phyloP scores from a whole-genome alignment of 371 early-diverging fungal genomes.

The Fennellomyces sp. region DNA sequence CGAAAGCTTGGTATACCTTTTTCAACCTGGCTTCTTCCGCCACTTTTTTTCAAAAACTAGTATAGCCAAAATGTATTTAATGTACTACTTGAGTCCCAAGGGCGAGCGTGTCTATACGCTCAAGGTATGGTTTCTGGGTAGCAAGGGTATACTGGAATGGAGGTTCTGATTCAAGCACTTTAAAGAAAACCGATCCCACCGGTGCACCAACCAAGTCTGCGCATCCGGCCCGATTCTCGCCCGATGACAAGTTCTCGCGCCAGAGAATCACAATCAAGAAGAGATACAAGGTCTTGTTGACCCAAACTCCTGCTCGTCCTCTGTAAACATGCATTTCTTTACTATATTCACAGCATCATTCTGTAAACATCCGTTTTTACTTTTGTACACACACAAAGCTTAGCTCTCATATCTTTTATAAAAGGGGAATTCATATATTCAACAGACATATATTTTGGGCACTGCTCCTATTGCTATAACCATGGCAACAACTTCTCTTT shows the following conservation, averaged over 20 bases:
- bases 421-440: too few species aligned
- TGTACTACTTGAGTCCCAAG: conserved; percentile 81
- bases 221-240: conserved; percentile 97
- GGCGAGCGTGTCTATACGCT: conserved; percentile 97
- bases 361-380: background rate
- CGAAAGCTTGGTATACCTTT: too few species aligned
- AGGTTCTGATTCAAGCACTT: too few species aligned
- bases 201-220: conserved; percentile 93
- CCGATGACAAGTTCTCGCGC: conserved; percentile 98
- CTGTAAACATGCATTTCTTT: background rate
- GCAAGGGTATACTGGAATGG: too few species aligned
- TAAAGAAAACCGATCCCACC: conserved; percentile 83
- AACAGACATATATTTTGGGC: too few species aligned
- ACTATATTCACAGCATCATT: too few species aligned
- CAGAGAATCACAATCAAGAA: conserved; percentile 98
- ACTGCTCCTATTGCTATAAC: too few species aligned
- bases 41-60: background rate
- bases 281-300: conserved; percentile 87
- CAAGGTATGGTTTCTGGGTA: conserved; percentile 78
- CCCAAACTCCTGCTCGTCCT: conserved; percentile 65
- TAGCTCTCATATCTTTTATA: background rate
- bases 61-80: conserved; percentile 84
- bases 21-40: too few species aligned
- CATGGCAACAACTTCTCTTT: too few species aligned
- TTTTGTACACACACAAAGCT: background rate